Base-by-base conservation (phyloP, 306 rosid species). In the Cucumis melo region DNA sequence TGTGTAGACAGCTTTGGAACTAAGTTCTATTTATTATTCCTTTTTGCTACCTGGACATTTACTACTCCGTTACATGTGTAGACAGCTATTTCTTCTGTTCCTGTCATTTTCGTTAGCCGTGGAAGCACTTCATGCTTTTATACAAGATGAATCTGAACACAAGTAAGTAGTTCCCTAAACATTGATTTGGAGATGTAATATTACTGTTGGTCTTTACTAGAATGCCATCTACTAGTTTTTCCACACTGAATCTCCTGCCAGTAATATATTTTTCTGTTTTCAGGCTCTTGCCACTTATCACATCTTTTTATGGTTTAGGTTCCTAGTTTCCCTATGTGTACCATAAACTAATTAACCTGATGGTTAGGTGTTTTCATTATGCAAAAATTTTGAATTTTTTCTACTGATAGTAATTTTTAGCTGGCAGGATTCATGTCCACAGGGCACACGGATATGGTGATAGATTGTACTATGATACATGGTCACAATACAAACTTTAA, bases 131-230 rank as follows among this genome's bases (percentile, higher is more conserved):
- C 99, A 94, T 77, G 93, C 98, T 11, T 94, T 92, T 85, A 89
- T 92, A 78, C 96, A 94, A 89, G 99, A 95, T 85, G 99, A 95
- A 88, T 92, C 99, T 75, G 99, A 95, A 73, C 99, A 95, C 96
- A 95, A 90, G 99, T 94, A 88, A 92, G 99, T 89, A 79, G 74
- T 55, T 67, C 34, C 50, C 61, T 10, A n/a, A 78, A 73, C 57
- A 46, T 20, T 56, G 53, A 13, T 21, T 74, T 51, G 32, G 34
- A 34, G 78, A 51, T 74, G 27, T 29, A 54, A n/a, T 74, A 32
- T 75, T 29, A 17, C 51, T 50, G 17, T 51, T 10, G 44, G 16
- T 48, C n/a, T 68, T 71, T 48, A 24, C 24, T 24, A 53, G 39
- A 24, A 27, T 53, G 5, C 58, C 48, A 8, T 48, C 61, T 48